These are phyloP conservation scores for Schwanniomyces pseudopolymorphus DNA, from an alignment of 805 yeast species.

Conservation along the genomic window DNA sequence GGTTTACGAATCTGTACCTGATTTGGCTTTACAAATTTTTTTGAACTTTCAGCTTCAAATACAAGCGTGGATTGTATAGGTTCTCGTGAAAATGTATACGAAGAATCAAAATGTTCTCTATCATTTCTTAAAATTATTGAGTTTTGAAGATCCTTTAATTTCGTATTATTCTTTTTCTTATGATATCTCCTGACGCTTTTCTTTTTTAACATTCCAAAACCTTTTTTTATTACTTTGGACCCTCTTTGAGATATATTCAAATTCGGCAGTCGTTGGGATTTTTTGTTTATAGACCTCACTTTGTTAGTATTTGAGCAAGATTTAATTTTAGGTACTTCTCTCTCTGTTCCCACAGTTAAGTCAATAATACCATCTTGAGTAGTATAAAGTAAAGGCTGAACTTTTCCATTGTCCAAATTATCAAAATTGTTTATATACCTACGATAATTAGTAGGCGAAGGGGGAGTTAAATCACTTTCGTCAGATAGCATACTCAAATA, in stretches of 20 bases:
- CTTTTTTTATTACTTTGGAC: neutral
- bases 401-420: neutral
- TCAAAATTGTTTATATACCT: neutral
- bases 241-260: neutral
- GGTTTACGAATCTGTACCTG: neutral
- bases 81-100: constrained; percentile 21
- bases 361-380: neutral
- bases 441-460: no score
- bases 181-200: neutral
- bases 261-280: neutral
- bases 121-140: neutral
- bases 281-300: neutral
- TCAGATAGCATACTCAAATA: neutral
- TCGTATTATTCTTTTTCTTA: neutral
- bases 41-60: constrained; percentile 35
- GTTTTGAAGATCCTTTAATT: neutral
- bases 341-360: neutral
- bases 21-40: constrained; percentile 6
- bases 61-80: constrained; percentile 30
- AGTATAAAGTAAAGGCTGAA: neutral
- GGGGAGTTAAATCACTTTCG: neutral
- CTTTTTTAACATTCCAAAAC: neutral
- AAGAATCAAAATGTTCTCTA: constrained; percentile 7
- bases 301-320: no score
- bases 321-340: neutral